phyloP scores from a whole-genome alignment of 2,329 filamentous ascomycete species.

The Ophidiomyces ophidiicola region DNA sequence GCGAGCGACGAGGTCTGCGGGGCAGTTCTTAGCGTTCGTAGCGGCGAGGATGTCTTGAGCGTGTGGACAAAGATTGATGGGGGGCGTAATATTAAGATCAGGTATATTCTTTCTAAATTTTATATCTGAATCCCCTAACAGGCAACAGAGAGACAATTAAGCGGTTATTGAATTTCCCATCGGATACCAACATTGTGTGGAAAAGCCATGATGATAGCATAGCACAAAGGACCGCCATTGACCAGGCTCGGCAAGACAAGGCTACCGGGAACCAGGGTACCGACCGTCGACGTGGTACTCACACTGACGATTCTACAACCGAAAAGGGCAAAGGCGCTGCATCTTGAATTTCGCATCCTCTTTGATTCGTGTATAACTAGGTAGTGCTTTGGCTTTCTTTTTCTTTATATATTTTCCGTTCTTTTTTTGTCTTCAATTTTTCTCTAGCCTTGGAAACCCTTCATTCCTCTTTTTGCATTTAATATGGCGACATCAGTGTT shows the following conservation, averaged over 20 bases:
- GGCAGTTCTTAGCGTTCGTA: constrained; percentile 83
- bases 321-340: constrained; percentile 32
- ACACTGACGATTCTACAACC: constrained; percentile 33
- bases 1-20: constrained; percentile 90
- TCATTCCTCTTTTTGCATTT: neutral
- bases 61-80: constrained; percentile 95
- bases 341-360: constrained; percentile 19
- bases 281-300: constrained; percentile 33
- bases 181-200: constrained; percentile 84
- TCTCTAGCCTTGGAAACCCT: constrained; percentile 5
- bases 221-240: constrained; percentile 76
- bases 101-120: constrained; percentile 41
- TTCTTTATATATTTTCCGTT: no score
- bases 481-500: neutral
- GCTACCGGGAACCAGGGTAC: constrained; percentile 28
- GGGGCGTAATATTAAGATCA: constrained; percentile 87
- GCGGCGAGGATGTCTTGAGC: constrained; percentile 92
- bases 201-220: constrained; percentile 96
- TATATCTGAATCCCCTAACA: constrained; percentile 19
- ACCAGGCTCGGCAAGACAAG: constrained; percentile 85
- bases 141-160: constrained; percentile 75
- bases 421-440: constrained; percentile 1
- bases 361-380: constrained; percentile 9
- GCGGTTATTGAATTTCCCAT: constrained; percentile 70
- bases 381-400: constrained; percentile 1